A percentile compares a stretch with the other conserved stretches of the same genome.
phyloP scores from a whole-genome alignment of 2,329 filamentous ascomycete genomes.

The Colletotrichum nymphaeae region DNA sequence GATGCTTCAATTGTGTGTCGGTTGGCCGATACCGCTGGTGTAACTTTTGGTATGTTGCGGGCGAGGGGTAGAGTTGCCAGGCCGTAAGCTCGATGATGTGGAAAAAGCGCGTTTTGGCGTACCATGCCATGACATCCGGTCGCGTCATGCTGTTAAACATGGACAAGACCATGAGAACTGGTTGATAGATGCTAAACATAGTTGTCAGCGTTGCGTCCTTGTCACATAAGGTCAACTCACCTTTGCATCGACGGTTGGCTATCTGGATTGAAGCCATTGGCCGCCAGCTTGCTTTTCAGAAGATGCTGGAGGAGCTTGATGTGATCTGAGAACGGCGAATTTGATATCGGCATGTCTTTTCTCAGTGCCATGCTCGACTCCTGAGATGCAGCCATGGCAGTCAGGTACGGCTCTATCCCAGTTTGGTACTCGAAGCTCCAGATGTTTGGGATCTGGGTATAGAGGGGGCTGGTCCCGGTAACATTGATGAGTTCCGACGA shows the following conservation, averaged over 20 bases:
- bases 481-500: conserved; percentile 23
- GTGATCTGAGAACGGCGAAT: conserved; percentile 46
- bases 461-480: conserved; percentile 32
- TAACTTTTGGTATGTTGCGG: conserved; percentile 41
- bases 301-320: conserved; percentile 42
- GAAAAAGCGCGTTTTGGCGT: conserved; percentile 52
- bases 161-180: conserved; percentile 44
- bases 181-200: conserved; percentile 38
- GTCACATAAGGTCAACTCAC: background rate
- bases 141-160: conserved; percentile 49
- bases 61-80: conserved; percentile 46
- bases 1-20: conserved; percentile 38
- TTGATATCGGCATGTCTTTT: conserved; percentile 41
- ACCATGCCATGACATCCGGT: conserved; percentile 49
- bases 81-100: conserved; percentile 48
- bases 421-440: conserved; percentile 47
- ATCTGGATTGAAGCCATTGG: conserved; percentile 19
- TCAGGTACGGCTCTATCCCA: conserved; percentile 41
- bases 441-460: conserved; percentile 44
- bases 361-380: conserved; percentile 38
- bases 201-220: background rate
- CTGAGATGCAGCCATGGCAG: conserved; percentile 40
- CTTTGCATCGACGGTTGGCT: conserved; percentile 18
- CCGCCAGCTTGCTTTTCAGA: conserved; percentile 39
- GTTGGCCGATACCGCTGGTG: conserved; percentile 45